Evolutionary conservation across 2,329 filamentous ascomycete genomes (phyloP).

Genomic region (Colletotrichum truncatum): DNA sequence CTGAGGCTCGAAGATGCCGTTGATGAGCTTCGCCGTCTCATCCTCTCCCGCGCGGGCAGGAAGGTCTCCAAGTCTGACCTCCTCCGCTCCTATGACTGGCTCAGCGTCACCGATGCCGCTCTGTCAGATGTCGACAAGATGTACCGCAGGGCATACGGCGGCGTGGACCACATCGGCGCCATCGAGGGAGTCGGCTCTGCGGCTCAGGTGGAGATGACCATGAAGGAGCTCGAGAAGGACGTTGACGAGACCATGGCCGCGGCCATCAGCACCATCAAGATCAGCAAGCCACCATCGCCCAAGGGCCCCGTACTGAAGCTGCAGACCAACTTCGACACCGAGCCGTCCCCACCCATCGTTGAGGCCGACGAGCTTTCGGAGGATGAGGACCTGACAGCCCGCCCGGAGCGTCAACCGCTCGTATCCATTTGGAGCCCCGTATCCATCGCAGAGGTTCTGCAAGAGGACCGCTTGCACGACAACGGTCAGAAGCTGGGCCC

Average conservation of each 20-base stretch:
- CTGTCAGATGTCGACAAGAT: conserved; percentile 64
- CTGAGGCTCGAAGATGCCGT: conserved; percentile 67
- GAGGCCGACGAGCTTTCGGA: conserved; percentile 37
- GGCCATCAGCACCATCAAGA: conserved; percentile 11
- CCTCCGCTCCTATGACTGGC: conserved; percentile 64
- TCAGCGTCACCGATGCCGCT: conserved; percentile 60
- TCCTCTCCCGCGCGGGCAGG: conserved; percentile 61
- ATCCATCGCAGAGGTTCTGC: conserved; percentile 57
- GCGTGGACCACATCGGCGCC: conserved; percentile 52
- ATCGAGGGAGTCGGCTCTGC: conserved; percentile 50
- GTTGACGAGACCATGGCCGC: conserved; percentile 18
- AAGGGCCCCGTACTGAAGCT: conserved; percentile 47
- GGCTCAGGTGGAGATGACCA: conserved; percentile 27
- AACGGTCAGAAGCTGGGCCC: conserved; percentile 50
- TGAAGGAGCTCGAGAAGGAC: conserved; percentile 15
- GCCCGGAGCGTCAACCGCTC: conserved; percentile 39
- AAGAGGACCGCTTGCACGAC: conserved; percentile 31
- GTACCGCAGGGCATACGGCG: conserved; percentile 66
- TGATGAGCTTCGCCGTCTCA: conserved; percentile 68
- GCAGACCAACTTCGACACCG: conserved; percentile 51
- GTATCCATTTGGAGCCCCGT: conserved; percentile 40
- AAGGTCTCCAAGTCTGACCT: conserved; percentile 62
- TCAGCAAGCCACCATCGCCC: conserved; percentile 27
- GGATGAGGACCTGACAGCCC: conserved; percentile 48
- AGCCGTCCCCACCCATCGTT: neutral